Conservation (phyloP, 176 grass and related monocot genomes). For the Neostapfia colusana region DNA sequence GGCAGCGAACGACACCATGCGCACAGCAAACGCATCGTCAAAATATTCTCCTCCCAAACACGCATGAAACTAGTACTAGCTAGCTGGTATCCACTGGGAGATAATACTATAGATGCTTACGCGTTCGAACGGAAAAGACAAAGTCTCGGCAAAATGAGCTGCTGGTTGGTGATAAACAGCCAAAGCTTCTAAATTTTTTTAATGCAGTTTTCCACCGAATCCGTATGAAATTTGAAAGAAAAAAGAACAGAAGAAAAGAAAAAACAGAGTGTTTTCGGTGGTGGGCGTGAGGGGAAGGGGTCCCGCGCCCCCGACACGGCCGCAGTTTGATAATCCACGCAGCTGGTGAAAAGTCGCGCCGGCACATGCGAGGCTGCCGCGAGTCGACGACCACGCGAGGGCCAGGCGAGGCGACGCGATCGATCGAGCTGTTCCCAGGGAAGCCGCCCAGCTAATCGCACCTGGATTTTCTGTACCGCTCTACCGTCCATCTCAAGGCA, state of each 20-base stretch:
- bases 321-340: conserved; percentile 45
- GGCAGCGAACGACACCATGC: conserved; percentile 18
- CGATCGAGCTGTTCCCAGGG: conserved; percentile 43
- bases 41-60: conserved; percentile 18
- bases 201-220: background rate
- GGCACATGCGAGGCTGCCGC: conserved; percentile 41
- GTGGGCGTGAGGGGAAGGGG: too few relatives aligned
- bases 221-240: background rate
- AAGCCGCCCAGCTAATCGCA: conserved; percentile 9
- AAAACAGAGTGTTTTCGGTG: background rate
- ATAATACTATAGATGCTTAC: too few relatives aligned
- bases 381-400: conserved; percentile 50
- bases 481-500: background rate
- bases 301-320: conserved; percentile 33
- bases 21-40: conserved; percentile 16
- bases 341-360: conserved; percentile 44
- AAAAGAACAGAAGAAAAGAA: too few relatives aligned
- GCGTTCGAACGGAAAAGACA: background rate
- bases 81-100: background rate
- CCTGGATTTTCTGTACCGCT: background rate
- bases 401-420: too few relatives aligned
- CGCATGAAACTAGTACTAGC: conserved; percentile 11
- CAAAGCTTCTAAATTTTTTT: too few relatives aligned
- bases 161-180: background rate
- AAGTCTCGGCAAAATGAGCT: background rate